Evolutionary conservation across 805 yeast species (phyloP), one percentile per base, ranked within the genome.

Genomic region (Candida tallmaniae): DNA sequence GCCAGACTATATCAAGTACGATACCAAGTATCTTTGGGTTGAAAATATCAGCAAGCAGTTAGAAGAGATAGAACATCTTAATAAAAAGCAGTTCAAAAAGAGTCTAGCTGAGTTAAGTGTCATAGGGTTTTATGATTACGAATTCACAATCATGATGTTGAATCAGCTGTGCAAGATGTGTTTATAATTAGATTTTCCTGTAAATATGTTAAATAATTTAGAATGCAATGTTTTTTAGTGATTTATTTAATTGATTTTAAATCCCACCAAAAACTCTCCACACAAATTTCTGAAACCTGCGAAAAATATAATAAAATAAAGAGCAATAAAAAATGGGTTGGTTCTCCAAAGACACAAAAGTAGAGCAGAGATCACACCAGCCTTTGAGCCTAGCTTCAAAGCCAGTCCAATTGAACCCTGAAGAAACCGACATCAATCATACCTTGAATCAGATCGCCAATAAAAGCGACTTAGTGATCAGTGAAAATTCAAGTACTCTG

Each of bases 371-470:
- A 15, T 49, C 61, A 0, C 64, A 59, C 32, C 44, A 40, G 14
- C 48, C 52, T 2, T 31, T 58, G 19, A 41, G 46, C 27, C 24
- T 52, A 13, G 23, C 46, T 17, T 45, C 51, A 10, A 27, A 29
- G n/a, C 7, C 17, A 8, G 16, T 7, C 7, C 22, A 31, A 10
- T 21, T 30, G 6, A 12, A 11, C 6, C 25, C 34, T n/a, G 16
- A 29, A 8, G 36, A 40, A n/a, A 47, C 58, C 6, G 58, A 54
- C 36, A 49, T 58, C 18, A 41, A 54, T 14, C 48, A 50, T 22
- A 60, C 65, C 1, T 47, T 60, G 31, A 44, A 50, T 24, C 62
- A 59, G 40, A 46, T 60, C 11, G 31, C 52, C 11, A 46, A 46
- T 10, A 35, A 37, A 10, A 35, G 27, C 19, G 27, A 33, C 9